Base-by-base conservation (phyloP, 257 asterid species). In the Solanum chmielewskii region DNA sequence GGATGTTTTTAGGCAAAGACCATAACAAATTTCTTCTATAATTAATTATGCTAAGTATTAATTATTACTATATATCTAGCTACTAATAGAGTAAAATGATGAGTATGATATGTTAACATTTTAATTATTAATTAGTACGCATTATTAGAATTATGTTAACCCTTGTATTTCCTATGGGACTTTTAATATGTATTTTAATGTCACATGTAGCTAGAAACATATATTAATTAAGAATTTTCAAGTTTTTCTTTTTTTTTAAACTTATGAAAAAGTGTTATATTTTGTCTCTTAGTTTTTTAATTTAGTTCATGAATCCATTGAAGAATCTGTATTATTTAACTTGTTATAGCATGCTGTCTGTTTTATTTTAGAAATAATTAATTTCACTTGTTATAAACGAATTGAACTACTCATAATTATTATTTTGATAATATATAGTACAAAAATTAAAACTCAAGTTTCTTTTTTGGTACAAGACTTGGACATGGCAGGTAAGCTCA, bases 1-100 rank as follows among this genome's bases (percentile, higher is more conserved):
- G 39, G 99, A 97, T 41, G 93, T 94, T 84, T 94, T 93, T 70
- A 91, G 94, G 42, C 95, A 92, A 77, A 87, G 95, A 39, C 88
- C 95, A 16, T 87, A 95, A 15, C 91, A 90, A 73, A 27, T 37
- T 37, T 37, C 39, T 37, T 37, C 39, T 37, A 37, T 37, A 37
- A 37, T 56, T 42, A 42, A 42, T 44, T 20, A 59, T 56, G 25
- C 25, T 59, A 20, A 80, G 44, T 16, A 47, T n/a, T 64, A n/a
- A 64, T 64, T 59, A 59, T 23, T 78, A 15, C 64, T 18, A 49
- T 29, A 47, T 47, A 59, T 20, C 66, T 59, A 59, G 66, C 27
- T 81, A 42, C 37, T 42, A 29, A 81, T 81, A 81, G 69, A 41
- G 42, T 49, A 29, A 81, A 81, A 81, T 80, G 84, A 78, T 44